A percentile compares a stretch with the other conserved stretches of the same genome.
These are phyloP conservation scores for Coemansia sp. DNA, from an alignment of 192 early-diverging fungal genomes.

Conservation along the genomic window DNA sequence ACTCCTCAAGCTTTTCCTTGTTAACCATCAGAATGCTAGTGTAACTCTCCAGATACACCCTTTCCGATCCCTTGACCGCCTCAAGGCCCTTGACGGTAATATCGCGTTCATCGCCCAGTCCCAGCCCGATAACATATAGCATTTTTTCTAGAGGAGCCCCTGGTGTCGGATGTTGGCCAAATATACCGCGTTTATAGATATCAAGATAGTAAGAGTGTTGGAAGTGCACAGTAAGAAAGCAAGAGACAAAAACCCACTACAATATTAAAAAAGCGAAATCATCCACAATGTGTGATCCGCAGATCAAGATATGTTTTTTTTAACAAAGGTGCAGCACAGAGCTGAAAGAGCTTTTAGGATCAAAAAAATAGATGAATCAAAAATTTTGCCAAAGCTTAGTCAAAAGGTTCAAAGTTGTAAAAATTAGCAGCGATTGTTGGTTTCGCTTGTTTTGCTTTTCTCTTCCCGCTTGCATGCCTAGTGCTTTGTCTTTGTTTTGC, in stretches of 20 bases:
- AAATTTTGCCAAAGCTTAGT: too few relatives aligned
- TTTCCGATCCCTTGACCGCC: slow-evolving; percentile 80
- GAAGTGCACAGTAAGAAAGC: too few relatives aligned
- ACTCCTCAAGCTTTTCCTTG: slow-evolving; percentile 69
- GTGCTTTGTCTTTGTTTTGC: not conserved
- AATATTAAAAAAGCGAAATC: too few relatives aligned
- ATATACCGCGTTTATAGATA: not conserved
- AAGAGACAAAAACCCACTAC: too few relatives aligned
- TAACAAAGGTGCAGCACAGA: not conserved
- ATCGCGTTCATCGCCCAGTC: slow-evolving; percentile 93
- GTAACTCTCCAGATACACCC: slow-evolving; percentile 95
- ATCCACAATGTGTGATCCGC: too few relatives aligned
- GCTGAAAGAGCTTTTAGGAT: not conserved
- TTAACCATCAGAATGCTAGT: slow-evolving; percentile 90
- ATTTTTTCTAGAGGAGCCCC: slow-evolving; percentile 35
- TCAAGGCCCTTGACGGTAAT: slow-evolving; percentile 97
- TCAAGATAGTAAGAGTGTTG: not conserved
- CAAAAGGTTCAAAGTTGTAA: not conserved
- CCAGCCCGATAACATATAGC: slow-evolving; percentile 89
- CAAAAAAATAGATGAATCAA: too few relatives aligned
- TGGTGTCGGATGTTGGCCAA: not conserved
- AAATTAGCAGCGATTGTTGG: not conserved
- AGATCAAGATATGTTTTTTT: too few relatives aligned
- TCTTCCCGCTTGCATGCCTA: not conserved
- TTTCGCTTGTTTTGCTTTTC: not conserved